Base-by-base conservation (phyloP, 2,329 filamentous ascomycete species). In the Malbranchea cinnamomea region DNA sequence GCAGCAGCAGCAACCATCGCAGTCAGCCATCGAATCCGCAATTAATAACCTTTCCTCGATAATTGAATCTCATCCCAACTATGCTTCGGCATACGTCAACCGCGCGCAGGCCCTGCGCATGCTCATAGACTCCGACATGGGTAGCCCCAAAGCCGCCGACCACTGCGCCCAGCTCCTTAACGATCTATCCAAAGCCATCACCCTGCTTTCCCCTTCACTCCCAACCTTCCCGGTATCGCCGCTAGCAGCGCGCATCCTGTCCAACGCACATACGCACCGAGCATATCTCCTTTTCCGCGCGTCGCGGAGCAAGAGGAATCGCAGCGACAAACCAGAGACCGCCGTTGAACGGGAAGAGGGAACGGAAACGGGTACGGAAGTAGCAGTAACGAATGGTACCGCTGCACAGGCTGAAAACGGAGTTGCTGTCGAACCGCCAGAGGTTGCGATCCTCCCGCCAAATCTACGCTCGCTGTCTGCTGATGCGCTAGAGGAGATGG, bases 21-120 rank as follows among this genome's bases (percentile, higher is more conserved):
- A 15, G 9, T 37, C 42, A 17, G 42, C 38, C 3, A 44, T 60
- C 23, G 28, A 49, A 13, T 39, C 43, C 3, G 48, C 56, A 4
- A 47, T 62, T 11, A 31, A 42, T 3, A 46, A 53, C 7, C 44
- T 71, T 6, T 50, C 58, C 19, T 38, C 39, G 2, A 49, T 71
- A 4, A 55, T 69, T 28, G 29, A 37, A 0, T 33, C 52, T 7
- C 37, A 62, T 10, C 62, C 64, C 4, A 45, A 47, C 5, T 73
- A 71, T 36, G 63, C 68, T 2, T 62, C 65, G 5, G 64, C 64
- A 7, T 64, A 65, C 33, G 56, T 63, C 28, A 72, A 73, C 37
- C 60, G 67, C 24, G 69, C 69, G 2, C 68, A 72, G 48, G 48
- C 56, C 40, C 34, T 50, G 2, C 52, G 60, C 4, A 40, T 62